Percentiles rank a stretch among this genome's conserved stretches.
Evolutionary conservation across 2,329 filamentous ascomycete genomes (phyloP).

Genomic region (Penicillium sclerotigenum): DNA sequence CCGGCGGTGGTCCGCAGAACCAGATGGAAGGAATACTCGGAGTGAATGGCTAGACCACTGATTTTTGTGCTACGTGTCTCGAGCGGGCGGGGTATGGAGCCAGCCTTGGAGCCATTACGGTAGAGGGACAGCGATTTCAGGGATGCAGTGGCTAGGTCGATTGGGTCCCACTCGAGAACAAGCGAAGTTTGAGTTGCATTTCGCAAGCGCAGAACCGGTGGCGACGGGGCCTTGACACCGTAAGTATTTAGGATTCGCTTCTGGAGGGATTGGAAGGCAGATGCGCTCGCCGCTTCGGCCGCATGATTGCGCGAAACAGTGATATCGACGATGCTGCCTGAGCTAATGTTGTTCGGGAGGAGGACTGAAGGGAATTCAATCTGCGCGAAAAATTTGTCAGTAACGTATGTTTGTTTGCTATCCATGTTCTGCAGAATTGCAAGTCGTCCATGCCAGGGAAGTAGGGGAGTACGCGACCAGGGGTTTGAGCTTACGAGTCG

Average conservation of each 20-base stretch:
- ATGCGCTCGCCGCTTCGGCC: conserved; percentile 71
- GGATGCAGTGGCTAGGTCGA: conserved; percentile 87
- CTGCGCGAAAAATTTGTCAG: conserved; percentile 48
- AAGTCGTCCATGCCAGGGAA: conserved; percentile 6
- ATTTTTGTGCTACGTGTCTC: conserved; percentile 96
- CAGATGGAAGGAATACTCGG: conserved; percentile 91
- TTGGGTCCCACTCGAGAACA: conserved; percentile 96
- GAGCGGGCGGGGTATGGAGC: conserved; percentile 82
- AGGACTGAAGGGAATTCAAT: conserved; percentile 99
- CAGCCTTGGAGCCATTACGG: conserved; percentile 94
- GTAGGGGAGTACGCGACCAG: conserved; percentile 7
- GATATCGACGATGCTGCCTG: conserved; percentile 96
- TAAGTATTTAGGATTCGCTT: conserved; percentile 83
- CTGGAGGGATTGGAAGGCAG: conserved; percentile 80
- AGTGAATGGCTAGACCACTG: conserved; percentile 90
- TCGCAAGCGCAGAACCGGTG: conserved; percentile 80
- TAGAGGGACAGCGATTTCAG: conserved; percentile 86
- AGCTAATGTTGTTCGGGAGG: conserved; percentile 89
- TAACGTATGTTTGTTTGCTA: not conserved
- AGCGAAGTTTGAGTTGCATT: conserved; percentile 99
- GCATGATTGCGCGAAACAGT: conserved; percentile 81
- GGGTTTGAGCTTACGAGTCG: conserved; percentile 66
- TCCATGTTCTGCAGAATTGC: not conserved
- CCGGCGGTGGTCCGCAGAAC: conserved; percentile 88
- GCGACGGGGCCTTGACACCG: conserved; percentile 71